These are phyloP conservation scores for Cryptococcus sp. DNA, from an alignment of 1,284 basidiomycete genomes.

Conservation along the genomic window DNA sequence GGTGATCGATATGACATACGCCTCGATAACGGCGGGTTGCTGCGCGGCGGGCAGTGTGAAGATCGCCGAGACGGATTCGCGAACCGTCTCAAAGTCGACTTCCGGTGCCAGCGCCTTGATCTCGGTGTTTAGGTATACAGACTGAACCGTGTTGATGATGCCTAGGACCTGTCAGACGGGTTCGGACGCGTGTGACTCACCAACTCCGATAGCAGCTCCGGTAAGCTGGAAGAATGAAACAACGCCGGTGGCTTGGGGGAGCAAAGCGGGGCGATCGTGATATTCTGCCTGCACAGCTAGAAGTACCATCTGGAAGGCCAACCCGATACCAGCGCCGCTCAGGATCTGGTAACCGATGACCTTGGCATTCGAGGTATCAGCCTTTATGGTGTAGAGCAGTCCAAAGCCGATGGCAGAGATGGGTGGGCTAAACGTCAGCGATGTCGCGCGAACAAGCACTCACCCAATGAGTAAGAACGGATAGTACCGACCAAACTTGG, in stretches of 20 bases:
- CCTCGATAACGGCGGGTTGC: constrained; percentile 52
- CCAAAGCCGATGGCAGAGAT: constrained; percentile 55
- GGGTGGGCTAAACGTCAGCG: constrained; percentile 27
- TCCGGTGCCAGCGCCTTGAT: constrained; percentile 36
- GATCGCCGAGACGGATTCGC: constrained; percentile 41
- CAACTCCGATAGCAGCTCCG: constrained; percentile 54
- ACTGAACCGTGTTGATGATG: constrained; percentile 53
- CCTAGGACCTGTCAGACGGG: constrained; percentile 7
- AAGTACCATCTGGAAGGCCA: constrained; percentile 50
- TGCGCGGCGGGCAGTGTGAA: constrained; percentile 37
- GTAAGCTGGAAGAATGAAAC: constrained; percentile 55
- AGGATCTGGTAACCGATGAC: constrained; percentile 58
- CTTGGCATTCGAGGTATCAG: constrained; percentile 42
- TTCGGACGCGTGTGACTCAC: not conserved
- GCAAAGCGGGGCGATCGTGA: constrained; percentile 34
- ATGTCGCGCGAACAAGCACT: constrained; percentile 1
- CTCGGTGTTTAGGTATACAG: constrained; percentile 42
- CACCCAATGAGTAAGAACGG: constrained; percentile 48
- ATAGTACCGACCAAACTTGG: constrained; percentile 53
- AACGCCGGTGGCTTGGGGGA: constrained; percentile 49
- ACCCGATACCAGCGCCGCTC: constrained; percentile 50
- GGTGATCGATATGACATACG: constrained; percentile 54
- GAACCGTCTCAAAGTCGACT: constrained; percentile 44
- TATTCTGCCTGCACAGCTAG: constrained; percentile 57
- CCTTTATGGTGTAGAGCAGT: constrained; percentile 56